Percentiles rank a stretch among this genome's conserved stretches.
These are phyloP conservation scores for Simmondsia chinensis DNA, from an alignment of 148 eudicot species.

Conservation along the genomic window DNA sequence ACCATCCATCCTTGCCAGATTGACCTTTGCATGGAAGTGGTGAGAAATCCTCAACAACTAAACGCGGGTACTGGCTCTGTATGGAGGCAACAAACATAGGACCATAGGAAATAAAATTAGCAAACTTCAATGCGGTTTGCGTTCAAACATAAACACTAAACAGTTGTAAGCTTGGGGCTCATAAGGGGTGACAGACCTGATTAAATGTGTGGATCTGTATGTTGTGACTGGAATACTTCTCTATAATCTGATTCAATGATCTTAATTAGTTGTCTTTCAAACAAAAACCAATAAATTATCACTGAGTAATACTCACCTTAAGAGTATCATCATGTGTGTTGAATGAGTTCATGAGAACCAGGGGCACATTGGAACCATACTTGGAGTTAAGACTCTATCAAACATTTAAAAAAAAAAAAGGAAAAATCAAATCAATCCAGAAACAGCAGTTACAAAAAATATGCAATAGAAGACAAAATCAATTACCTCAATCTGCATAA, in stretches of 20 bases:
- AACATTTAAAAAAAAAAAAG: conserved; percentile 8
- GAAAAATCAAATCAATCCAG: neutral
- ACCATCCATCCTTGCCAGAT: conserved; percentile 90
- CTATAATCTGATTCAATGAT: conserved; percentile 58
- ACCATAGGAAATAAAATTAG: neutral
- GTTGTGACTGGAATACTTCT: conserved; percentile 62
- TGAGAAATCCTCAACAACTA: conserved; percentile 68
- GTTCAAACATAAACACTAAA: no score
- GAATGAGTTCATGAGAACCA: conserved; percentile 96
- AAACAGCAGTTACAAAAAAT: neutral
- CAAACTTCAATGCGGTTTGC: no score
- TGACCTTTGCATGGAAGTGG: conserved; percentile 81
- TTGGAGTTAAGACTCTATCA: conserved; percentile 58
- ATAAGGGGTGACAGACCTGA: conserved; percentile 45
- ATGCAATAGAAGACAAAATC: neutral
- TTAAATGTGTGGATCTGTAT: conserved; percentile 91
- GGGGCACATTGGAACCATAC: conserved; percentile 91
- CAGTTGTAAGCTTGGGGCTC: neutral
- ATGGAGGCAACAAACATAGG: conserved; percentile 7
- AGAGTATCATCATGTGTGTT: conserved; percentile 96
- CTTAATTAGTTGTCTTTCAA: no score
- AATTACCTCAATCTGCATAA: conserved; percentile 83
- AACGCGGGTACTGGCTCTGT: conserved; percentile 95
- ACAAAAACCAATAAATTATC: no score
- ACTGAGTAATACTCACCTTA: no score